A percentile compares a stretch with the other conserved stretches of the same genome.
phyloP scores from a whole-genome alignment of 2,329 filamentous ascomycete species.

The Teratosphaeriaceae sp. region DNA sequence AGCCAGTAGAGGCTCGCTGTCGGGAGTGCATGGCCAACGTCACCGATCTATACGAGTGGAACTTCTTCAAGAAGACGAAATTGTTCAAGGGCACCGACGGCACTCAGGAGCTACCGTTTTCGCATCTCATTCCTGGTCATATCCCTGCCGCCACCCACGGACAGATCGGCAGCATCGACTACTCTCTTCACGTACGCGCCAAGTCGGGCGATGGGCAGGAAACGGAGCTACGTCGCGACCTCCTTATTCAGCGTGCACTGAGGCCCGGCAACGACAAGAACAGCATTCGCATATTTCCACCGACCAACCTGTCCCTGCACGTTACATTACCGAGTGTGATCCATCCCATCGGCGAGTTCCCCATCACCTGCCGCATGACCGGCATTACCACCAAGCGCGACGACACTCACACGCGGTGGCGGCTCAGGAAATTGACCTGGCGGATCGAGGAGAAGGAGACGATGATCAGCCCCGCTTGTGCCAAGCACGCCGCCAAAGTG shows the following conservation, averaged over 20 bases:
- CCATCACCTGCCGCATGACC: constrained; percentile 71
- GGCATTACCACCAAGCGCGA: constrained; percentile 70
- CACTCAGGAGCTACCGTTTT: constrained; percentile 79
- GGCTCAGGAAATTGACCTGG: constrained; percentile 87
- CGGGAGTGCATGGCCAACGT: constrained; percentile 64
- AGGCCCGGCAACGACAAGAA: constrained; percentile 74
- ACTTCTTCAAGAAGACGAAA: constrained; percentile 55
- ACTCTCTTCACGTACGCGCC: constrained; percentile 65
- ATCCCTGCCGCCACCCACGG: constrained; percentile 79
- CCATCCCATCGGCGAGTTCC: constrained; percentile 78
- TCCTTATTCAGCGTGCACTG: constrained; percentile 74
- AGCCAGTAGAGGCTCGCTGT: constrained; percentile 75
- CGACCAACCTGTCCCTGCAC: constrained; percentile 84
- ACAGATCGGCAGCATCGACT: constrained; percentile 65
- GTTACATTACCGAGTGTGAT: constrained; percentile 77
- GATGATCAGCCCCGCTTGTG: constrained; percentile 71
- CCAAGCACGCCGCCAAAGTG: constrained; percentile 63
- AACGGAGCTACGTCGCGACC: constrained; percentile 58
- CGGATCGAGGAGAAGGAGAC: constrained; percentile 82
- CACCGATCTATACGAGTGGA: constrained; percentile 72
- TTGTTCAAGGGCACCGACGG: constrained; percentile 43
- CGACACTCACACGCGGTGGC: constrained; percentile 72
- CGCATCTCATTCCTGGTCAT: constrained; percentile 74
- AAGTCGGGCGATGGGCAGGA: constrained; percentile 55
- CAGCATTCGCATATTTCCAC: constrained; percentile 90